Evolutionary conservation across 2,329 filamentous ascomycete genomes (phyloP), one percentile per base, ranked within the genome.

Genomic region (Alternaria atra): DNA sequence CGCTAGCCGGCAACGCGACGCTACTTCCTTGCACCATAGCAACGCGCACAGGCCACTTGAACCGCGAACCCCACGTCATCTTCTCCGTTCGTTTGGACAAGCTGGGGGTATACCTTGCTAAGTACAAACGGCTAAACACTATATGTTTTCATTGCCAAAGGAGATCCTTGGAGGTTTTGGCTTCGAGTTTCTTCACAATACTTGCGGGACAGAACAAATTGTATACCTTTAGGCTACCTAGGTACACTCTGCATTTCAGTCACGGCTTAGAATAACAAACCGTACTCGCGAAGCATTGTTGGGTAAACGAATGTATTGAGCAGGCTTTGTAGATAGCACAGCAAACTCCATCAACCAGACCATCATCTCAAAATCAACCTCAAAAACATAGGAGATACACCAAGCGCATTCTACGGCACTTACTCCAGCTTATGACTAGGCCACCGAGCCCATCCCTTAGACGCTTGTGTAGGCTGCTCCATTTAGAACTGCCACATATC

Each of bases 1-100:
- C 54, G 29, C 58, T 53, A 74, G 71, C 48, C 54, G 52, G 62
- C 25, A 40, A 32, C 60, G 64, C 64, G 68, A 63, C 64, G 59
- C 68, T 61, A 54, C 62, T 58, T 60, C 63, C 64, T 62, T 67
- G 63, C 61, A 51, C 53, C 66, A 53, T 69, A 66, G 70, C 72
- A 75, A 75, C 72, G 52, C 55, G 67, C 69, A 65, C 63, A 9
- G 65, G 46, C 68, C 64, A 60, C 10, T 6, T 37, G 15, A 32
- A 40, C 34, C 23, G 30, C 29, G 39, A 60, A 61, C 48, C 54
- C 54, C 59, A 61, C 60, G 55, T 64, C 52, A 61, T 62, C 30
- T 23, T 25, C 20, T 40, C 12, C 35, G 30, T 47, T 5, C 40
- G 23, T 39, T 17, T 25, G 30, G 42, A 35, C 15, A 55, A 13